Base-by-base conservation (phyloP, 441 rosid genomes). In the Adansonia madagascariensis region DNA sequence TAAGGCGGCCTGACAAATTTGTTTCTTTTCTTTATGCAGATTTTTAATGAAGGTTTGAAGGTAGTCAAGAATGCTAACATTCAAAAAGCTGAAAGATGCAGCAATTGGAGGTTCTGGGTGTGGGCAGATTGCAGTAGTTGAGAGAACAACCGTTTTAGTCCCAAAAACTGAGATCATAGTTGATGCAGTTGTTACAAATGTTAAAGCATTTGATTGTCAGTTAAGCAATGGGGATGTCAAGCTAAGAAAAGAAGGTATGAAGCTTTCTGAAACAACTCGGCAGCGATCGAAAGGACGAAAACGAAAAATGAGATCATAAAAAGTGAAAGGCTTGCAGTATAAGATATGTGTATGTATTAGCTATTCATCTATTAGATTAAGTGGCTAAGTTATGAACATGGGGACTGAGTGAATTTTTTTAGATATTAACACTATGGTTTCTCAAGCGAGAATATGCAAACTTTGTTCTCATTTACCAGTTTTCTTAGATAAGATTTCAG, bases 341-440 rank as follows among this genome's bases (percentile, higher is more conserved):
- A 31, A 85, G 79, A 60, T 24, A 64, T 81, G 80, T 83, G 72
- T 63, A 79, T 77, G 59, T 3, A 6, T 7, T 49, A 27, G 61
- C 50, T 12, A 31, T 3, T 31, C 35, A 31, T 35, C 75, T 0
- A 6, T 50, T 63, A 80, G 82, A 73, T 81, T 8, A 80, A 74
- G 35, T 31, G 35, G 35, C 35, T 31, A 31, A 31, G 4, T 3
- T 31, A 31, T 31, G 35, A 31, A 31, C 3, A 31, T 31, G 84
- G 88, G 74, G 91, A 31, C 35, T 80, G 95, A 72, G 93, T 92
- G 94, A 89, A 86, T 92, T 92, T 94, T 92, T 94, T 65, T 86
- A 84, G 90, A 71, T 73, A 53, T 64, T 67, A 53, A 82, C 97
- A 86, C 92, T 92, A 92, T 31, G 56, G 57, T 94, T 85, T 31